Evolutionary conservation across 495 filamentous ascomycete species (phyloP).

Genomic region (Pseudevernia furfuracea): DNA sequence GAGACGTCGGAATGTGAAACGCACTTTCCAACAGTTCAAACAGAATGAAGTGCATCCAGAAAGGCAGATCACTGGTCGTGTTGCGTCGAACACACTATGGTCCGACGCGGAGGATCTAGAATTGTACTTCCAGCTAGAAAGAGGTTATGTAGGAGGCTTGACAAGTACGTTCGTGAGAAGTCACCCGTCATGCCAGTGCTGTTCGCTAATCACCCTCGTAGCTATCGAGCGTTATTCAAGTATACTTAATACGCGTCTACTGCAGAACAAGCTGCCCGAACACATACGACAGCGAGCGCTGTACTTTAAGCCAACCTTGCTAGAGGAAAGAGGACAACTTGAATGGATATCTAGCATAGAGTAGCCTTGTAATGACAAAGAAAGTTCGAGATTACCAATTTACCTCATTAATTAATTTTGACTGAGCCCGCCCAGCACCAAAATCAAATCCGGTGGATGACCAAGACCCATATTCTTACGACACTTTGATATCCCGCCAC

Average conservation of each 20-base stretch:
- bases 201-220: slow-evolving; percentile 4
- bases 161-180: slow-evolving; percentile 8
- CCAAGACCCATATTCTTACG: background rate
- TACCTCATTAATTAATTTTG: background rate
- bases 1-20: background rate
- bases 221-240: slow-evolving; percentile 20
- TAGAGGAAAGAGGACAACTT: slow-evolving; percentile 6
- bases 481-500: too few relatives aligned
- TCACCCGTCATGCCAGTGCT: background rate
- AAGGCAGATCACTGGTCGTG: background rate
- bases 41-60: background rate
- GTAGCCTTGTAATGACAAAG: background rate
- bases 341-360: slow-evolving; percentile 14
- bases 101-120: slow-evolving; percentile 16
- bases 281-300: slow-evolving; percentile 23
- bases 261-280: slow-evolving; percentile 27
- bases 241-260: slow-evolving; percentile 17
- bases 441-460: background rate
- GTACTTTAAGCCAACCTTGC: slow-evolving; percentile 15
- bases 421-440: background rate
- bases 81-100: background rate
- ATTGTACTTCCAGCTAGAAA: slow-evolving; percentile 11
- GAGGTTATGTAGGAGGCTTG: slow-evolving; percentile 1
- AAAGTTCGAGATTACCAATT: background rate
- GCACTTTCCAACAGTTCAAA: background rate